Conservation (phyloP, 371 early-diverging fungal species). For the Nematocida displodere region DNA sequence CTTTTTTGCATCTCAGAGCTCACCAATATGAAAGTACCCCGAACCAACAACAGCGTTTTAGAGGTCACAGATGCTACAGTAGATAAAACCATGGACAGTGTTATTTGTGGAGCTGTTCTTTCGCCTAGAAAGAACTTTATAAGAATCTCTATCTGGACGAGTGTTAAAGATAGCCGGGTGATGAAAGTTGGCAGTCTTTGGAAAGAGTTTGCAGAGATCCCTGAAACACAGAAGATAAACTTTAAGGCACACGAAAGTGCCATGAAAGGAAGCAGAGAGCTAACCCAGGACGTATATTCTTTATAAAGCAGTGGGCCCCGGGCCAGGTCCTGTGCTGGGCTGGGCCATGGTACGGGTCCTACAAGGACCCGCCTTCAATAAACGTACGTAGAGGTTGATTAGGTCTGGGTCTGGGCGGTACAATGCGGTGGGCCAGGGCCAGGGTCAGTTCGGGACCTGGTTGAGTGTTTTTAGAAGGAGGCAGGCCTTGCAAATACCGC, state of each 20-base stretch:
- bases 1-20: constrained; percentile 40
- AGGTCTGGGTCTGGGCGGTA: too few relatives aligned
- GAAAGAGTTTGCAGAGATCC: constrained; percentile 28
- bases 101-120: constrained; percentile 49
- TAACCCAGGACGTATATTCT: constrained; percentile 23
- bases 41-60: not conserved
- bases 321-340: too few relatives aligned
- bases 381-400: too few relatives aligned
- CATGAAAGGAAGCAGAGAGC: constrained; percentile 41
- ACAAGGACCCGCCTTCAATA: too few relatives aligned
- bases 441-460: too few relatives aligned
- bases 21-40: not conserved
- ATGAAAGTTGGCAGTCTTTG: constrained; percentile 38
- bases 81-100: constrained; percentile 1
- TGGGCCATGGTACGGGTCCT: too few relatives aligned
- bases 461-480: constrained; percentile 1
- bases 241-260: constrained; percentile 54
- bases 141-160: constrained; percentile 47
- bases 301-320: constrained; percentile 19
- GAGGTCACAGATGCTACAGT: constrained; percentile 3
- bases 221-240: constrained; percentile 1
- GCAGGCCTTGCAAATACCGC: constrained; percentile 5
- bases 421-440: too few relatives aligned
- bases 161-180: constrained; percentile 33
- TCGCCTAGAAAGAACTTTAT: constrained; percentile 49